Percentiles rank a stretch among this genome's conserved stretches.
These are phyloP conservation scores for Pyropia haitanensis DNA, from an alignment of 23 red algal genomes.

Conservation along the genomic window DNA sequence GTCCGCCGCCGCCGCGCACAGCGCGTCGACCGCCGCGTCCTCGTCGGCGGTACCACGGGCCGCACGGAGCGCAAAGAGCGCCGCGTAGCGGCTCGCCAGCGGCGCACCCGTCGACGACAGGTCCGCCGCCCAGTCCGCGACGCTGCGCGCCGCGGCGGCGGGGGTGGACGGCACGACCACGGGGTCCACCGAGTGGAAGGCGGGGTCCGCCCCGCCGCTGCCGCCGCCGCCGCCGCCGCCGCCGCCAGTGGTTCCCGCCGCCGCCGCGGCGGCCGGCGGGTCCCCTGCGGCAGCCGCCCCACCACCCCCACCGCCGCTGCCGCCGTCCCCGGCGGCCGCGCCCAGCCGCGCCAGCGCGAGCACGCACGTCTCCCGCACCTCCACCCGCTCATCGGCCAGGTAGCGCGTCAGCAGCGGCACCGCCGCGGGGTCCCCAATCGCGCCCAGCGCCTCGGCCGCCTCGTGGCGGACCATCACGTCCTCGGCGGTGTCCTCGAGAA, in stretches of 20 bases:
- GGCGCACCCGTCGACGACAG: conserved; percentile 30
- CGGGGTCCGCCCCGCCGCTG: neutral
- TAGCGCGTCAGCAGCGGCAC: conserved; percentile 21
- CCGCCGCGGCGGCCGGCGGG: neutral
- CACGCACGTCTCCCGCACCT: conserved; percentile 78
- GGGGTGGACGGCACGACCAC: conserved; percentile 30
- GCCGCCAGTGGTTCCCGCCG: neutral
- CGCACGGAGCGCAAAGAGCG: conserved; percentile 77
- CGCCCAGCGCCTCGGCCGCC: conserved; percentile 92
- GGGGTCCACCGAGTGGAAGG: conserved; percentile 44
- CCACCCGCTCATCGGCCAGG: conserved; percentile 18
- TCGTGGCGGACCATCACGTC: conserved; percentile 96
- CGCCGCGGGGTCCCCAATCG: conserved; percentile 27
- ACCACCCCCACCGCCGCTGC: too few species aligned
- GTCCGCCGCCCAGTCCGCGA: conserved; percentile 18
- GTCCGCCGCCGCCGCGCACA: conserved; percentile 50
- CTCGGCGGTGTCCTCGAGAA: conserved; percentile 31
- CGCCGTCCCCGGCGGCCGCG: neutral
- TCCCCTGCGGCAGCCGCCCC: neutral
- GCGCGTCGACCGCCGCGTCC: conserved; percentile 42
- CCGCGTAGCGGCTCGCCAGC: conserved; percentile 63
- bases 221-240: too few species aligned
- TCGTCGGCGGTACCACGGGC: neutral
- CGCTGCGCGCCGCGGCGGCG: conserved; percentile 1
- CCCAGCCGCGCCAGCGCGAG: conserved; percentile 54